Conservation (phyloP, 108 stramenopile genomes). For the Nitzschia inconspicua region DNA sequence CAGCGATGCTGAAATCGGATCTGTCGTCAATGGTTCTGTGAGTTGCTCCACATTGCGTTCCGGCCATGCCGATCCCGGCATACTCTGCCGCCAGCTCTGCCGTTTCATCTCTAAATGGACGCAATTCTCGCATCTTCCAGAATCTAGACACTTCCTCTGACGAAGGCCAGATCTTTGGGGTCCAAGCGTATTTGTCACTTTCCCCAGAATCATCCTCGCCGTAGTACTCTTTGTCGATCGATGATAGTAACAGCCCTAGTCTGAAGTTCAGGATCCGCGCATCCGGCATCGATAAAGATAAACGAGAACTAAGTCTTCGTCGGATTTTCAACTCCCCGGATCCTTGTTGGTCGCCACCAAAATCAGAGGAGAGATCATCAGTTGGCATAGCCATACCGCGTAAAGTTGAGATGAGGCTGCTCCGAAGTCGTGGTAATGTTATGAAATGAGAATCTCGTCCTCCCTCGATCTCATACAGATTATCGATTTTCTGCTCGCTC, state of each 20-base stretch:
- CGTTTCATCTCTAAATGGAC: neutral
- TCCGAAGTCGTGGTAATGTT: conserved; percentile 26
- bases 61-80: conserved; percentile 36
- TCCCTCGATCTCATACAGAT: conserved; percentile 31
- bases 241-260: conserved; percentile 38
- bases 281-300: conserved; percentile 63
- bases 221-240: conserved; percentile 33
- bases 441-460: conserved; percentile 41
- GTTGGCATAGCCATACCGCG: neutral
- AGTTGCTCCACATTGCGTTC: conserved; percentile 49
- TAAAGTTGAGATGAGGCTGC: conserved; percentile 1
- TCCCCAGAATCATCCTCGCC: neutral
- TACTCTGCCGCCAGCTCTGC: conserved; percentile 14
- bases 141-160: conserved; percentile 21
- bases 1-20: conserved; percentile 65
- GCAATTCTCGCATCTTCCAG: conserved; percentile 3
- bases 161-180: conserved; percentile 16
- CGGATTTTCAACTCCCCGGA: neutral
- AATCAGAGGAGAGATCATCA: too few species aligned
- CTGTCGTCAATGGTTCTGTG: conserved; percentile 68
- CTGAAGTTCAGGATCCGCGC: conserved; percentile 60
- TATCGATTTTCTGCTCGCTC: conserved; percentile 30
- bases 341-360: neutral
- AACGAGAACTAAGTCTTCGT: conserved; percentile 8
- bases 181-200: neutral